These are phyloP conservation scores for Pseudogymnoascus pannorum DNA, from an alignment of 2,329 filamentous ascomycete genomes.

Conservation along the genomic window DNA sequence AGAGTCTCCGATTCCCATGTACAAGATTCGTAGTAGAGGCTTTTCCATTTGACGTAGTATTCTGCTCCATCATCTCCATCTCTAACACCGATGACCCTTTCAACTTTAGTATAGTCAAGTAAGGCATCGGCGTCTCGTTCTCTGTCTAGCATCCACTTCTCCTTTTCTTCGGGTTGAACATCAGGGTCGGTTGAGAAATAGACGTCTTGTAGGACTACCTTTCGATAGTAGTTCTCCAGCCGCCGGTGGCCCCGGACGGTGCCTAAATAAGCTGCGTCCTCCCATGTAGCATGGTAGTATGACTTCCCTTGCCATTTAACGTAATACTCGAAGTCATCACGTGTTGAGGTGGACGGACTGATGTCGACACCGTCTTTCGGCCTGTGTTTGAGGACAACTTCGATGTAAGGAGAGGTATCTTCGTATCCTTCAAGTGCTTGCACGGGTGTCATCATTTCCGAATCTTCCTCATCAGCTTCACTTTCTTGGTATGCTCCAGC, in stretches of 20 bases:
- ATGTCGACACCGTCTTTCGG: constrained; percentile 61
- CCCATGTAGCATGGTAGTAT: constrained; percentile 94
- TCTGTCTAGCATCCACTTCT: constrained; percentile 92
- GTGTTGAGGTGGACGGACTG: constrained; percentile 45
- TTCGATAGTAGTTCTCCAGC: constrained; percentile 90
- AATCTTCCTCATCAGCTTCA: constrained; percentile 56
- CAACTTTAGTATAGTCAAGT: constrained; percentile 84
- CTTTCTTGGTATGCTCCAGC: constrained; percentile 59
- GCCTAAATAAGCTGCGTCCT: constrained; percentile 65
- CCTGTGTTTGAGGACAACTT: constrained; percentile 82
- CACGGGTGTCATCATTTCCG: constrained; percentile 56
- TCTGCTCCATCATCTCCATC: constrained; percentile 68
- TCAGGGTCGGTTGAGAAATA: constrained; percentile 67
- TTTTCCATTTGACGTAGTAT: constrained; percentile 97
- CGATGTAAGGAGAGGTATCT: constrained; percentile 77
- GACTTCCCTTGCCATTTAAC: constrained; percentile 98
- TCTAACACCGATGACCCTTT: constrained; percentile 80
- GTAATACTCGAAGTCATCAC: constrained; percentile 79
- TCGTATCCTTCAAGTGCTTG: constrained; percentile 65
- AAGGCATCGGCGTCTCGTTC: constrained; percentile 85
- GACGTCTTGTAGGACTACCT: constrained; percentile 72
- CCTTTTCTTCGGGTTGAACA: constrained; percentile 73
- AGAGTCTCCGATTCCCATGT: constrained; percentile 83
- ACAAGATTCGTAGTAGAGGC: constrained; percentile 83
- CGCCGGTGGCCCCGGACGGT: constrained; percentile 79